Percentiles rank a stretch among this genome's conserved stretches.
Evolutionary conservation across 2,329 filamentous ascomycete species (phyloP).

Genomic region (Pseudogymnoascus sp.): DNA sequence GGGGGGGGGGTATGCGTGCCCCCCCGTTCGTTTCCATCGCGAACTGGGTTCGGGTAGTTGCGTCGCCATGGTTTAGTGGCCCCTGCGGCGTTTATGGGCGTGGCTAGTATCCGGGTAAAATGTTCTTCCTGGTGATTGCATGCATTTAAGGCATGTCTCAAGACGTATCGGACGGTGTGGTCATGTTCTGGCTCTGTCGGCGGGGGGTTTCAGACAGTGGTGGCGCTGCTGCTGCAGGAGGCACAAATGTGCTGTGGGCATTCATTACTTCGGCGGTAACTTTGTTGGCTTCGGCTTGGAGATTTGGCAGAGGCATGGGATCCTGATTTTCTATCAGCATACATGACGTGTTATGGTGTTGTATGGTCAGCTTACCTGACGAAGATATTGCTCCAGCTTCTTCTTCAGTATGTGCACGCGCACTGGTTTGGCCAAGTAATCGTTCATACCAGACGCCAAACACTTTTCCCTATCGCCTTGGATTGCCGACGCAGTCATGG

Average conservation of each 20-base stretch:
- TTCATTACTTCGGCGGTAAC: constrained; percentile 21
- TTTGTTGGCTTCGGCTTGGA: constrained; percentile 22
- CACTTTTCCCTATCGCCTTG: constrained; percentile 93
- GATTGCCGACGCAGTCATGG: constrained; percentile 94
- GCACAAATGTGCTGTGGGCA: constrained; percentile 14
- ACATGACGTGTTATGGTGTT: not conserved
- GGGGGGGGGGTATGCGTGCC: no score
- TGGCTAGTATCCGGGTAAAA: not conserved
- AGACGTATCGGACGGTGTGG: not conserved
- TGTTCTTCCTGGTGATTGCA: not conserved
- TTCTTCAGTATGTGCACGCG: constrained; percentile 76
- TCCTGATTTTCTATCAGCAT: constrained; percentile 12
- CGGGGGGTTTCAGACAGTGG: not conserved
- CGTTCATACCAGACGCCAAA: constrained; percentile 93
- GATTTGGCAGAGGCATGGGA: constrained; percentile 20
- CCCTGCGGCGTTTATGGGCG: not conserved
- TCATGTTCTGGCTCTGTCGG: constrained; percentile 1
- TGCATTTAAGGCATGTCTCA: not conserved
- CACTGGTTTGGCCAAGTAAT: constrained; percentile 94
- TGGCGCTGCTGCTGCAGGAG: constrained; percentile 12
- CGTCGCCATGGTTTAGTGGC: not conserved
- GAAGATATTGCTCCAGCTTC: constrained; percentile 66
- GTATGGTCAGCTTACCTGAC: constrained; percentile 20
- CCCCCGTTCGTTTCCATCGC: not conserved
- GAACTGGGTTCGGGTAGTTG: not conserved